A percentile compares a stretch with the other conserved stretches of the same genome.
Evolutionary conservation across 2,329 filamentous ascomycete genomes (phyloP).

Genomic region (Pestalotiopsis sp.): DNA sequence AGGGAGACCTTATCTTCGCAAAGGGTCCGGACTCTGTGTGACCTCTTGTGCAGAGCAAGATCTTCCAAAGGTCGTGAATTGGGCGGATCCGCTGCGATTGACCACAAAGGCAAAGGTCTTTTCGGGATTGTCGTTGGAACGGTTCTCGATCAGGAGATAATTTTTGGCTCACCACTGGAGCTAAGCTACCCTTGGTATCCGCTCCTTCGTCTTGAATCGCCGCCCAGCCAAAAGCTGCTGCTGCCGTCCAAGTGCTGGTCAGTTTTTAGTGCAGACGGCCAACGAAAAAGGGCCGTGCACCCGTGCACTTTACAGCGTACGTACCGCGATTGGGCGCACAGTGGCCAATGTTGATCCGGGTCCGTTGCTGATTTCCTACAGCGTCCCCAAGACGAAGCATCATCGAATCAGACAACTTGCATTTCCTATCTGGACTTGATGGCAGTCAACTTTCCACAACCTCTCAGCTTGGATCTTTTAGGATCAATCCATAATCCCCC

Average conservation of each 20-base stretch:
- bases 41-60: neutral
- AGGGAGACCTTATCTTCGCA: neutral
- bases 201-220: neutral
- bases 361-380: neutral
- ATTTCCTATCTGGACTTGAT: neutral
- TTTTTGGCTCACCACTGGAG: neutral
- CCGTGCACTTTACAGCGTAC: neutral
- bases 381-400: neutral
- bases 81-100: neutral
- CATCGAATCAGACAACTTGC: neutral
- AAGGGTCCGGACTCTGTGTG: neutral
- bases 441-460: neutral
- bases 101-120: neutral
- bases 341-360: constrained; percentile 4
- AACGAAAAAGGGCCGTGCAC: too few species aligned
- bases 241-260: neutral
- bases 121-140: neutral
- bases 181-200: neutral
- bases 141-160: constrained; percentile 4
- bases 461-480: too few species aligned
- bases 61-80: neutral
- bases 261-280: neutral
- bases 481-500: too few species aligned
- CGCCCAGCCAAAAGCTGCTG: neutral
- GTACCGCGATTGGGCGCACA: neutral